Evolutionary conservation across 176 grass and related monocot species (phyloP).

Genomic region (Chloris gayana): DNA sequence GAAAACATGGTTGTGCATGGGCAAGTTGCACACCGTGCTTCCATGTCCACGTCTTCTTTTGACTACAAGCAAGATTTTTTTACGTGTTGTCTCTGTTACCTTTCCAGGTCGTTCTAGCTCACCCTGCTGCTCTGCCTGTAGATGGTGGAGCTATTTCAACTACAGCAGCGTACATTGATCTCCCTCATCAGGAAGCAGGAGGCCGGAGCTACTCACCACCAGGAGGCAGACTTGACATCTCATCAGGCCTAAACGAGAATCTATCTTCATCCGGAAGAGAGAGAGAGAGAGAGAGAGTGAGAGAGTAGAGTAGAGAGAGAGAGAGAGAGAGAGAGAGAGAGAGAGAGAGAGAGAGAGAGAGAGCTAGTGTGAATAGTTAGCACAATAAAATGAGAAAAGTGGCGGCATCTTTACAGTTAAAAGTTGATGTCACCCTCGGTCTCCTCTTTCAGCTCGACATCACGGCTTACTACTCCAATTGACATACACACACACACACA

Average conservation of each 20-base stretch:
- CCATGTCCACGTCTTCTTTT: constrained; percentile 21
- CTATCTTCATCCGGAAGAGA: background rate
- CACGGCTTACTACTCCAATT: background rate
- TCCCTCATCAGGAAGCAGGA: constrained; percentile 5
- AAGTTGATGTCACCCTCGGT: constrained; percentile 47
- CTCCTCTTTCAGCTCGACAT: constrained; percentile 46
- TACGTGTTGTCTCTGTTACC: constrained; percentile 1
- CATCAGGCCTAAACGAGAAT: constrained; percentile 11
- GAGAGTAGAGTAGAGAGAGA: background rate
- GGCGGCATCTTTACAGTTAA: constrained; percentile 50
- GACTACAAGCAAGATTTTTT: constrained; percentile 30
- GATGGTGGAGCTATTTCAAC: background rate
- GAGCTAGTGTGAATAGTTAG: background rate
- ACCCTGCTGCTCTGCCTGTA: background rate
- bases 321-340: constrained; percentile 1
- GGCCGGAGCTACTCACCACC: constrained; percentile 15
- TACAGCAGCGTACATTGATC: background rate
- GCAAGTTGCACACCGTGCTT: constrained; percentile 34
- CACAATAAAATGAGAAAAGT: constrained; percentile 29
- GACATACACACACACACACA: background rate
- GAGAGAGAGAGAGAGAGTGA: background rate
- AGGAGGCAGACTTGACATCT: constrained; percentile 48
- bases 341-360: background rate
- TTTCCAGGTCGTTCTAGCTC: constrained; percentile 6
- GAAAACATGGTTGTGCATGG: background rate